Evolutionary conservation across 768 basidiomycete species (phyloP).

Genomic region (Cystobasidium onofrii): DNA sequence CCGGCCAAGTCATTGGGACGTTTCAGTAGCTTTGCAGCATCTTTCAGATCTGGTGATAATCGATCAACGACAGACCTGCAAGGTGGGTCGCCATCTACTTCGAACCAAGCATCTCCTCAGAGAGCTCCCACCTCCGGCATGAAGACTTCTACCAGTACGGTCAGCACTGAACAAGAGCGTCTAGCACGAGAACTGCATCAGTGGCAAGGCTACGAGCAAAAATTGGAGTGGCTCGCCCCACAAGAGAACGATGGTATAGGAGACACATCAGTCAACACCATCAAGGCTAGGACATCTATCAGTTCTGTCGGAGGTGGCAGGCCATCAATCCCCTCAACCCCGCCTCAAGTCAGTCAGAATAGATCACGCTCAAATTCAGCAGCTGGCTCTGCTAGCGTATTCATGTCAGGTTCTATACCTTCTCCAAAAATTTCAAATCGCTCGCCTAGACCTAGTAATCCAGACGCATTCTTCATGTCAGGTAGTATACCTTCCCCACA

Average conservation of each 20-base stretch:
- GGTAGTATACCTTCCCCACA: slow-evolving; percentile 25
- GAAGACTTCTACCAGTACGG: slow-evolving; percentile 6
- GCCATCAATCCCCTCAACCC: background rate
- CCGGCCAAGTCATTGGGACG: background rate
- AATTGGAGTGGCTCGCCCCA: background rate
- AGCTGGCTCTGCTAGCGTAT: background rate
- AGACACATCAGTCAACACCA: background rate
- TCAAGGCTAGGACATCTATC: background rate
- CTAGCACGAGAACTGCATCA: background rate
- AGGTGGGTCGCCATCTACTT: background rate
- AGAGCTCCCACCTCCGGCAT: background rate
- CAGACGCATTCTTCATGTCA: slow-evolving; percentile 9
- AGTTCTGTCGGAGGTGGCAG: background rate
- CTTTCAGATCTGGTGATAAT: slow-evolving; percentile 1
- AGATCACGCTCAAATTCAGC: background rate
- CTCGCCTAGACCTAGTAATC: background rate
- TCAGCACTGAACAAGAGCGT: background rate
- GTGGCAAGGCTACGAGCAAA: background rate
- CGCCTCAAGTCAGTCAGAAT: background rate
- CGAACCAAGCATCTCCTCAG: background rate
- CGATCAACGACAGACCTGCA: background rate
- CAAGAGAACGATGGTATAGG: background rate
- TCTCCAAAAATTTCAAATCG: background rate
- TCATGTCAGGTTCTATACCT: slow-evolving; percentile 14
- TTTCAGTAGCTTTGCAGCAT: background rate